Base-by-base conservation (phyloP, 208 protist genomes). In the Leishmania martiniquensis region DNA sequence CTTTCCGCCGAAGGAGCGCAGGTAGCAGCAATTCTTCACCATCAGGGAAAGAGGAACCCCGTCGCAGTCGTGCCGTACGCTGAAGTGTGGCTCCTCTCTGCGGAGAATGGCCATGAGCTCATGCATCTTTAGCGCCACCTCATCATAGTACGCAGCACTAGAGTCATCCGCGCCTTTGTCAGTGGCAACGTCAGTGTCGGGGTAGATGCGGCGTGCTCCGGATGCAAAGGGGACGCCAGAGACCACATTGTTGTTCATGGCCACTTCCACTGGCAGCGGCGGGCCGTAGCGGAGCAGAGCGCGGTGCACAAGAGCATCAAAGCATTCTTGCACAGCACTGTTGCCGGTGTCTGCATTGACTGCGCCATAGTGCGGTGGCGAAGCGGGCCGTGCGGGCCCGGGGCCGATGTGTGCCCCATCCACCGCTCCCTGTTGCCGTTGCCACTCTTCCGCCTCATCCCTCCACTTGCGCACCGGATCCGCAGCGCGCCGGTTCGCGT, bases 21-120 rank as follows among this genome's bases (percentile, higher is more conserved):
- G 79, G 71, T 94, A 97, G 2, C 68, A 34, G 82, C 89, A 95
- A 82, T 97, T 97, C 32, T 88, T 88, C 22, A 97, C 83, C 42
- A 97, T 85, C 59, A 97, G 73, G 7, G 91, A 89, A 34, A 97
- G 89, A 5, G 93, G 93, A 4, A 96, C 85, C 15, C 89, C 83
- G 73, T 91, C 91, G 71, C 88, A 91, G 84, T 94, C 84, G 1
- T 83, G 78, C 34, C 76, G 71, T 70, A 95, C 76, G 76, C 85
- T 92, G 74, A 95, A 97, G 45, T 68, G 52, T 25, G 93, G 87
- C 49, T 93, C 47, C 13, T 88, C 65, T 29, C 80, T 76, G 22
- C 85, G 84, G 51, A 97, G 78, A 17, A 95, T 87, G 3, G 49
- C 10, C 73, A 91, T 87, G 42, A 97, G 76, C 60, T 97, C 91